A percentile compares a stretch with the other conserved stretches of the same genome.
These are phyloP conservation scores for Logfia minima DNA, from an alignment of 129 eudicot species.

Conservation along the genomic window DNA sequence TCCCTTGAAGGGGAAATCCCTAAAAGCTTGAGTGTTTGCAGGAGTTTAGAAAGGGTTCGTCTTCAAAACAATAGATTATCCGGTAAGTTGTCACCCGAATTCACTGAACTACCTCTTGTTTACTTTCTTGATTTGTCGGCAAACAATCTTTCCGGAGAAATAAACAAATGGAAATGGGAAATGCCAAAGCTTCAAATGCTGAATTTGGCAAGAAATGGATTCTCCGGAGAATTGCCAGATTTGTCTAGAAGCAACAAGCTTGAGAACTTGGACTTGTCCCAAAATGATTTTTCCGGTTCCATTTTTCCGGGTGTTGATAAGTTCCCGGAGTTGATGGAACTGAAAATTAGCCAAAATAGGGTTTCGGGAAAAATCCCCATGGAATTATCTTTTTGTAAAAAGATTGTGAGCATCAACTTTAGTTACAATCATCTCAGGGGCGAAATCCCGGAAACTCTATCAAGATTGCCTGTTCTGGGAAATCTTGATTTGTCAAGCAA, in stretches of 20 bases:
- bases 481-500: conserved; percentile 74
- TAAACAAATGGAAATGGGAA: conserved; percentile 57
- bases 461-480: conserved; percentile 72
- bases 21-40: conserved; percentile 48
- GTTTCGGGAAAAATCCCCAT: conserved; percentile 63
- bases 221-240: conserved; percentile 57
- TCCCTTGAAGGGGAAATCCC: conserved; percentile 68
- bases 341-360: conserved; percentile 45
- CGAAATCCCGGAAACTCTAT: conserved; percentile 50
- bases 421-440: conserved; percentile 65
- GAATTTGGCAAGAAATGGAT: conserved; percentile 58
- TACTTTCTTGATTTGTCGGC: conserved; percentile 75
- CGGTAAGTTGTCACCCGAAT: conserved; percentile 51
- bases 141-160: conserved; percentile 50
- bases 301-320: conserved; percentile 57
- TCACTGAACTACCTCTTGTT: conserved; percentile 51
- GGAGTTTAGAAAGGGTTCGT: conserved; percentile 56
- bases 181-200: conserved; percentile 87
- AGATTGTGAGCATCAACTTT: conserved; percentile 65
- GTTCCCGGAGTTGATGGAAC: conserved; percentile 50
- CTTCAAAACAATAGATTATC: conserved; percentile 69
- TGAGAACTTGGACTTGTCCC: conserved; percentile 76
- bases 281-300: conserved; percentile 46
- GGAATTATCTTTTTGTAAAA: conserved; percentile 63
- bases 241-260: conserved; percentile 58